A percentile compares a stretch with the other conserved stretches of the same genome.
Evolutionary conservation across 352 stramenopile species (phyloP).

Genomic region (Phytophthora ohioensis): DNA sequence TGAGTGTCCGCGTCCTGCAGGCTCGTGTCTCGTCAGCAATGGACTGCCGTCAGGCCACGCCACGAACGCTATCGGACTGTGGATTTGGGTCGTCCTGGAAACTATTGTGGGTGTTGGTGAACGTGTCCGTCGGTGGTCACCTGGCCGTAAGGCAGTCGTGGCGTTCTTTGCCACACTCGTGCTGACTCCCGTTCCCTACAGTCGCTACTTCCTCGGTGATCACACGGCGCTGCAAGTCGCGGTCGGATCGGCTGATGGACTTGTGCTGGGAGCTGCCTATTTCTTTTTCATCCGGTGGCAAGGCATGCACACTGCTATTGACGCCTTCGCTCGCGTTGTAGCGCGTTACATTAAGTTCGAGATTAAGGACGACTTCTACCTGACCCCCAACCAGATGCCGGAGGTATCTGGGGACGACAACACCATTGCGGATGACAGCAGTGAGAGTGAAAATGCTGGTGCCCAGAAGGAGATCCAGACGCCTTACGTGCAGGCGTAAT

Average conservation of each 20-base stretch:
- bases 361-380: conserved; percentile 55
- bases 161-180: conserved; percentile 31
- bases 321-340: conserved; percentile 29
- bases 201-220: conserved; percentile 57
- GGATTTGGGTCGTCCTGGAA: conserved; percentile 52
- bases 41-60: conserved; percentile 57
- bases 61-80: conserved; percentile 55
- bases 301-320: conserved; percentile 36
- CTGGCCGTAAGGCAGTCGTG: conserved; percentile 20
- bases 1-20: conserved; percentile 45
- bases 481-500: conserved; percentile 37
- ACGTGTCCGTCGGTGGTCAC: conserved; percentile 32
- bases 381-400: conserved; percentile 21
- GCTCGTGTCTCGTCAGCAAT: conserved; percentile 51
- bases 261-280: conserved; percentile 45
- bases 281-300: conserved; percentile 51
- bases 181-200: conserved; percentile 53
- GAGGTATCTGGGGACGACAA: conserved; percentile 24
- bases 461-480: conserved; percentile 36
- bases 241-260: conserved; percentile 41
- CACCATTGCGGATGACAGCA: conserved; percentile 40
- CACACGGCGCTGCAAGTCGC: conserved; percentile 50
- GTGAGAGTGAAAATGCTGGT: conserved; percentile 37
- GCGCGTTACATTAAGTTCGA: conserved; percentile 36
- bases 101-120: conserved; percentile 38